Evolutionary conservation across 306 rosid species (phyloP), one percentile per base, ranked within the genome.

Genomic region (Myrica gale): DNA sequence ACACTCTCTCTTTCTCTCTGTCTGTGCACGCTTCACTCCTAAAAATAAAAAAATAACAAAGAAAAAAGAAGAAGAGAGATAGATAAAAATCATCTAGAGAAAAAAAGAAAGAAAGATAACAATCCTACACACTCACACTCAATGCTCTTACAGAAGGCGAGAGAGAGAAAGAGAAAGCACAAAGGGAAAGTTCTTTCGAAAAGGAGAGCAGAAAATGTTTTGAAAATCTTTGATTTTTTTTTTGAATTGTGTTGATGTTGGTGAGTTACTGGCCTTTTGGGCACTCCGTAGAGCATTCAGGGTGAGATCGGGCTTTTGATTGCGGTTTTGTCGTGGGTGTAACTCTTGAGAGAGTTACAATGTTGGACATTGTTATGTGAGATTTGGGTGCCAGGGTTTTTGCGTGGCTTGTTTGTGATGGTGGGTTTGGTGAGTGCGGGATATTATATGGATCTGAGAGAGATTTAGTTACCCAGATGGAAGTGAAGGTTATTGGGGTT

Each of bases 401-500:
- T 56, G 47, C 54, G 73, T 62, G 68, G 26, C 66, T 37, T 69
- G 65, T 82, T 72, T 79, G 83, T 80, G 89, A 90, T 90, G 96
- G 78, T 84, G 44, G 45, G 77, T 78, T 76, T 80, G 77, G 39
- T 82, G 81, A 82, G 77, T 68, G 81, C 71, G 74, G 56, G 69
- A 55, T 84, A 70, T 85, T 86, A 74, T 92, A 88, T 87, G 97
- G 97, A 92, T 95, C 97, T 89, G 91, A 86, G 89, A 76, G 84
- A 83, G 67, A 85, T 86, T 71, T 82, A 78, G 89, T 78, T 79
- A 83, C 80, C 74, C 65, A 77, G 74, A 91, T 90, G 99, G 96
- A 84, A 78, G 77, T 45, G 66, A 85, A 80, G 83, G 79, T 82
- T 44, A 68, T 83, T 44, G 76, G 79, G 86, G 87, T 85, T 89